Evolutionary conservation across 192 early-diverging fungal species (phyloP), one percentile per base, ranked within the genome.

Genomic region (Glomus cerebriforme): DNA sequence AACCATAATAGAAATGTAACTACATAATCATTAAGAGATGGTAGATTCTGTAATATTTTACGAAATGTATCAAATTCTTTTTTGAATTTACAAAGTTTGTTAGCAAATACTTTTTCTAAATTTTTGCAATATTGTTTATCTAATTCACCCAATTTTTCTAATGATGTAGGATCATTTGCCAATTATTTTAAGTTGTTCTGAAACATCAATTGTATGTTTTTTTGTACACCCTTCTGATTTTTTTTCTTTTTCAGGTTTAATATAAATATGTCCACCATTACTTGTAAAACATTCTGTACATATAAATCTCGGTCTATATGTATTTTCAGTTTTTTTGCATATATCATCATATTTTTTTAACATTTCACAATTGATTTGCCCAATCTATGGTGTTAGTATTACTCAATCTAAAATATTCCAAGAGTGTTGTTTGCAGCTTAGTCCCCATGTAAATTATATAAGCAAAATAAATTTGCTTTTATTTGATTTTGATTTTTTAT

Each of bases 271-370:
- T 12, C 10, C 58, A 59, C 58, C 12, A 17, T 59, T 59, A 13
- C 15, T 7, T 59, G 15, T 24, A 59, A 59, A 59, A 59, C 58
- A 59, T 59, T 4, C 15, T 13, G n/a, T 13, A 59, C 10, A 59
- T 59, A 59, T 59, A 59, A 59, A 59, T 59, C 58, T 5, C 15
- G 17, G 58, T 59, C 58, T 59, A 59, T 59, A 19, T 59, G 15
- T 59, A 59, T 59, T 59, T 59, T 59, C 17, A 59, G 10, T 19
- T 59, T 19, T 59, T 59, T 59, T 59, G 15, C 10, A 59, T 59
- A 59, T 59, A 59, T 59, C n/a, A 59, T 59, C 58, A 59, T 59
- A 59, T 59, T 59, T 13, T 59, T 59, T 59, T 59, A 59, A 59
- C 15, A 0, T 24, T 59, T n/a, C 15, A 59, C 17, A 59, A 59